These are phyloP conservation scores for Metschnikowia arizonensis DNA, from an alignment of 805 yeast species.

Conservation along the genomic window DNA sequence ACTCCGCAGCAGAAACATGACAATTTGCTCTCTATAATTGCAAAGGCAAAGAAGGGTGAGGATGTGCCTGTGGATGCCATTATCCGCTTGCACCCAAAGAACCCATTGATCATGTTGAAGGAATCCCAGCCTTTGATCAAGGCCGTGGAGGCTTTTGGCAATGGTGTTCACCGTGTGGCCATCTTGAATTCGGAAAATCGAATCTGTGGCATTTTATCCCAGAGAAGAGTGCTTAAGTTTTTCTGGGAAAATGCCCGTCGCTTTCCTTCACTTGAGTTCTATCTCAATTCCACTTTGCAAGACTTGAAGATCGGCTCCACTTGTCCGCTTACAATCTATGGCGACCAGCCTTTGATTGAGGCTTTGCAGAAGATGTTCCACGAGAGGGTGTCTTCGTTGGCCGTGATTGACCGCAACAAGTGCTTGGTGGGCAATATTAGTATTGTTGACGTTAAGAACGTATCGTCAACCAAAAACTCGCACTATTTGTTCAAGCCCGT, in stretches of 20 bases:
- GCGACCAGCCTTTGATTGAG: constrained; percentile 82
- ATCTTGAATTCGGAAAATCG: constrained; percentile 46
- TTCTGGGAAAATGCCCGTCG: constrained; percentile 91
- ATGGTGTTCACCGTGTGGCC: constrained; percentile 93
- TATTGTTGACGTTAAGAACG: constrained; percentile 87
- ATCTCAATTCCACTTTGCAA: constrained; percentile 62
- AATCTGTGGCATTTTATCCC: constrained; percentile 83
- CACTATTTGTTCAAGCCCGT: constrained; percentile 78
- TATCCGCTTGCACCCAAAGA: constrained; percentile 77
- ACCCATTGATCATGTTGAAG: constrained; percentile 76
- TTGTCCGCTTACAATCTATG: constrained; percentile 72
- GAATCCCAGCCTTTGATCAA: constrained; percentile 63
- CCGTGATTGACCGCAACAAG: constrained; percentile 79
- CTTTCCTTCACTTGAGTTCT: constrained; percentile 74
- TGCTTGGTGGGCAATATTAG: constrained; percentile 87
- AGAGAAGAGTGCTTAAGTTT: constrained; percentile 78
- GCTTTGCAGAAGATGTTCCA: constrained; percentile 83
- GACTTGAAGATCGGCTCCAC: constrained; percentile 73
- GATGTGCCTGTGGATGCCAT: constrained; percentile 91
- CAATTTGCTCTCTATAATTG: constrained; percentile 40
- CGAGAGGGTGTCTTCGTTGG: constrained; percentile 82
- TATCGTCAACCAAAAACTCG: constrained; percentile 82
- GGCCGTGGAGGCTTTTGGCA: constrained; percentile 85
- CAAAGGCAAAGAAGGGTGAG: constrained; percentile 76
- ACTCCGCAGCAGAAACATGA: constrained; percentile 32